Conservation (phyloP, 768 basidiomycete species). For the Cantharellus anzutake region DNA sequence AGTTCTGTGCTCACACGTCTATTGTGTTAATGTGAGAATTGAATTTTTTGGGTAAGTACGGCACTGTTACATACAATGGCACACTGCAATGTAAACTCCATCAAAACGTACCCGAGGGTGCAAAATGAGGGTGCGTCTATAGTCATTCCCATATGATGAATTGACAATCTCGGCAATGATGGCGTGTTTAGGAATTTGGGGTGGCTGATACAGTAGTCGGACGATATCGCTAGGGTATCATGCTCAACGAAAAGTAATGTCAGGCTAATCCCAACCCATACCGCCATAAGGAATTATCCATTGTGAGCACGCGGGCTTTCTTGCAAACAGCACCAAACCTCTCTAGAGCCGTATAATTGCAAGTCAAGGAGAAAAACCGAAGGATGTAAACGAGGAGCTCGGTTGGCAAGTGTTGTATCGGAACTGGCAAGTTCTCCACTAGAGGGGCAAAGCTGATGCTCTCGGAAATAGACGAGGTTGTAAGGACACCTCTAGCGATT, state of each 20-base stretch:
- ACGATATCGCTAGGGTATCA: slow-evolving; percentile 38
- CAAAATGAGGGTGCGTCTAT: slow-evolving; percentile 60
- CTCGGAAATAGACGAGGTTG: slow-evolving; percentile 4
- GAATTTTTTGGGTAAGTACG: no score
- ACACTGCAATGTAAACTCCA: slow-evolving; percentile 81
- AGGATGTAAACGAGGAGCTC: slow-evolving; percentile 57
- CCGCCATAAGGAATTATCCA: slow-evolving; percentile 66
- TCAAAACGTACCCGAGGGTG: slow-evolving; percentile 72
- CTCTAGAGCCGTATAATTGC: slow-evolving; percentile 46
- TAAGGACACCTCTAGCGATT: background rate
- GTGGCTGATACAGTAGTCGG: slow-evolving; percentile 44
- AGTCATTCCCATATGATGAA: slow-evolving; percentile 35
- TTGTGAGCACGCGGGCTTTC: slow-evolving; percentile 51
- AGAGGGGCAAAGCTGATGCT: slow-evolving; percentile 39
- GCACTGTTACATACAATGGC: slow-evolving; percentile 32
- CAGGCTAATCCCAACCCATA: slow-evolving; percentile 13
- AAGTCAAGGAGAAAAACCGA: slow-evolving; percentile 23
- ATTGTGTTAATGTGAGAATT: no score
- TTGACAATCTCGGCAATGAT: slow-evolving; percentile 30
- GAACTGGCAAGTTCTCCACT: slow-evolving; percentile 37
- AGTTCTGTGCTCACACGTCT: no score
- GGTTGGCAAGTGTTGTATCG: slow-evolving; percentile 45
- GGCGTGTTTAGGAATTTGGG: slow-evolving; percentile 43
- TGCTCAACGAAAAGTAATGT: background rate
- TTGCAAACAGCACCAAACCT: slow-evolving; percentile 56